phyloP scores from a whole-genome alignment of 176 grass and related monocot species.

The Saccharum spontaneum region DNA sequence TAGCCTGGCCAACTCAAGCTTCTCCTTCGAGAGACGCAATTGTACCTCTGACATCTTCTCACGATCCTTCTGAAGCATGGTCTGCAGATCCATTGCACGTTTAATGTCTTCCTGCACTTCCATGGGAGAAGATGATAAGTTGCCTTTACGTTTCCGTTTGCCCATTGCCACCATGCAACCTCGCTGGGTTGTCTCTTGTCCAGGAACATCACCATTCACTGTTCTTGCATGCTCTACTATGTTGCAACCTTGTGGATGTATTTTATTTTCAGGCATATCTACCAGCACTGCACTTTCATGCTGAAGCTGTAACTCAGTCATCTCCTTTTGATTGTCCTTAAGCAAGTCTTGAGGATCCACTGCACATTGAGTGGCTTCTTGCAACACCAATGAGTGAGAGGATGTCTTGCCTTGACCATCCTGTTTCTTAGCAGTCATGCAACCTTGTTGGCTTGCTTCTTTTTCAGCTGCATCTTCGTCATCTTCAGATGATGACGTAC shows the following conservation, averaged over 20 bases:
- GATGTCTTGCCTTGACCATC: conserved; percentile 5
- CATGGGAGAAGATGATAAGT: background rate
- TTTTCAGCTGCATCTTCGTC: conserved; percentile 23
- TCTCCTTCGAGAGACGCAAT: conserved; percentile 42
- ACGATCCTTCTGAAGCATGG: conserved; percentile 40
- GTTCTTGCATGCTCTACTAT: background rate
- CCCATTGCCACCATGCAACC: background rate
- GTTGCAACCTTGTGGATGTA: background rate
- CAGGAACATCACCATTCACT: background rate
- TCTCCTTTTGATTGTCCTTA: background rate
- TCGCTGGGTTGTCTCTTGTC: background rate
- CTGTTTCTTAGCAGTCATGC: background rate
- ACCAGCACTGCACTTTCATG: background rate
- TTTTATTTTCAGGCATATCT: conserved; percentile 9
- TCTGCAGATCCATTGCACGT: conserved; percentile 30
- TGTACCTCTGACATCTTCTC: conserved; percentile 46
- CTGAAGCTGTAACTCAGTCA: background rate
- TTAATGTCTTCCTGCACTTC: conserved; percentile 48
- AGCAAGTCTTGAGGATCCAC: background rate
- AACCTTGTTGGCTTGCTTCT: conserved; percentile 3
- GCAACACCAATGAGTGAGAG: conserved; percentile 27
- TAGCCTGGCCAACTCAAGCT: conserved; percentile 35
- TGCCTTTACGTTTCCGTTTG: conserved; percentile 33
- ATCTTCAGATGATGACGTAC: conserved; percentile 38
- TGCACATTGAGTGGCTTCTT: background rate